A percentile compares a stretch with the other conserved stretches of the same genome.
Conservation (phyloP, 140 eudicot species). For the Anethum foeniculum region DNA sequence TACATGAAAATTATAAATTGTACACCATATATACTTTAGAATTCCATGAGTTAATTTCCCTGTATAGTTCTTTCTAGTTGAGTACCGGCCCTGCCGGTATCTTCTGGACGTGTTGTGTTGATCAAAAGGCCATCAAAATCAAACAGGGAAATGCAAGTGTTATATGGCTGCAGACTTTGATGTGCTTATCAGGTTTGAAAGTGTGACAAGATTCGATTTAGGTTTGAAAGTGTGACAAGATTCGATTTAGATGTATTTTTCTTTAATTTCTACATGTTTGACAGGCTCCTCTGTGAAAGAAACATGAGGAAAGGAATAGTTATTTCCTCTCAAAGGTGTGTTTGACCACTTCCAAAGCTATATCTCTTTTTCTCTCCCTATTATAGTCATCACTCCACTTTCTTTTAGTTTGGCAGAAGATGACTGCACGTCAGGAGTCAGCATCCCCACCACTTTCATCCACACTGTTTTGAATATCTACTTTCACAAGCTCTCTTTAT, state of each 20-base stretch:
- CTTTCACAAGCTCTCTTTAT: not conserved
- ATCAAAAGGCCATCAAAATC: too few species aligned
- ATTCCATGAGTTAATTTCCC: too few species aligned
- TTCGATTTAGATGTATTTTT: not conserved
- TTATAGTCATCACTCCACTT: not conserved
- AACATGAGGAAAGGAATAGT: not conserved
- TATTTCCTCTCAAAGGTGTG: not conserved
- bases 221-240: not conserved
- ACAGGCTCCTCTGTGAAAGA: not conserved
- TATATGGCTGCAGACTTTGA: not conserved
- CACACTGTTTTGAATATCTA: not conserved
- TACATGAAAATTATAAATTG: too few species aligned
- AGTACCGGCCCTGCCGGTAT: too few species aligned
- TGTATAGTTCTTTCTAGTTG: too few species aligned
- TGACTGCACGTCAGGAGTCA: not conserved
- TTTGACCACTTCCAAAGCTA: not conserved
- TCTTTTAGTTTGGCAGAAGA: slow-evolving; percentile 4
- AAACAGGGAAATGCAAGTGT: not conserved
- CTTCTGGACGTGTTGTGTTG: too few species aligned
- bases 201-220: not conserved
- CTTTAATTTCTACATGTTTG: not conserved
- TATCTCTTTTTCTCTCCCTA: not conserved
- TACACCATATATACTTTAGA: too few species aligned
- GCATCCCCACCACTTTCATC: not conserved
- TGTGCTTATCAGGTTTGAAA: not conserved